A percentile compares a stretch with the other conserved stretches of the same genome.
phyloP scores from a whole-genome alignment of 225 moss, liverwort and hornwort species.

The Pleurozium schreberi region DNA sequence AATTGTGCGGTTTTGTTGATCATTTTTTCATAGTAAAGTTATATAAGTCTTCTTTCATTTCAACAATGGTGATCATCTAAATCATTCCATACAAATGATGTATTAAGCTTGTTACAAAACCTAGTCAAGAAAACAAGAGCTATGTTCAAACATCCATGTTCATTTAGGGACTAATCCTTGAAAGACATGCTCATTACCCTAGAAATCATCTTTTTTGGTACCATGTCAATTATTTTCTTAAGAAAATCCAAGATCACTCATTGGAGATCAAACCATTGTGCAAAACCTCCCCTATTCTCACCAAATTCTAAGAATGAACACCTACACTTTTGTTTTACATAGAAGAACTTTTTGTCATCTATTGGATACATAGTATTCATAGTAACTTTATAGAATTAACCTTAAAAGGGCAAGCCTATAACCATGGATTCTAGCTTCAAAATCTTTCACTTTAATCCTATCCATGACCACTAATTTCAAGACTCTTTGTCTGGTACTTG shows the following conservation, averaged over 20 bases:
- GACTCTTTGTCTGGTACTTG: no score
- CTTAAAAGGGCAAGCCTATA: fast-evolving
- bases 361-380: not conserved
- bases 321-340: fast-evolving
- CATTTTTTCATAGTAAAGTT: no score
- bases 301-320: not conserved
- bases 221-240: not conserved
- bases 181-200: fast-evolving
- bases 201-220: not conserved
- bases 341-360: not conserved
- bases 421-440: not conserved
- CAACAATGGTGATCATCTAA: no score
- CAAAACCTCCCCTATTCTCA: not conserved
- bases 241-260: not conserved
- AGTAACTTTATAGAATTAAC: fast-evolving
- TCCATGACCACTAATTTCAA: no score
- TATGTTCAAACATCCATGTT: no score
- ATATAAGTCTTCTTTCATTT: no score
- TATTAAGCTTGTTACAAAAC: no score
- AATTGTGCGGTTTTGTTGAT: no score
- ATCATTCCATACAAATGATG: no score
- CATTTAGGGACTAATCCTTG: not conserved
- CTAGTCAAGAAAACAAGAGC: no score
- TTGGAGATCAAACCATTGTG: not conserved
- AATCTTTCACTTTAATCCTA: not conserved